phyloP scores from a whole-genome alignment of 2,329 filamentous ascomycete genomes.

The Talaromyces sp. region DNA sequence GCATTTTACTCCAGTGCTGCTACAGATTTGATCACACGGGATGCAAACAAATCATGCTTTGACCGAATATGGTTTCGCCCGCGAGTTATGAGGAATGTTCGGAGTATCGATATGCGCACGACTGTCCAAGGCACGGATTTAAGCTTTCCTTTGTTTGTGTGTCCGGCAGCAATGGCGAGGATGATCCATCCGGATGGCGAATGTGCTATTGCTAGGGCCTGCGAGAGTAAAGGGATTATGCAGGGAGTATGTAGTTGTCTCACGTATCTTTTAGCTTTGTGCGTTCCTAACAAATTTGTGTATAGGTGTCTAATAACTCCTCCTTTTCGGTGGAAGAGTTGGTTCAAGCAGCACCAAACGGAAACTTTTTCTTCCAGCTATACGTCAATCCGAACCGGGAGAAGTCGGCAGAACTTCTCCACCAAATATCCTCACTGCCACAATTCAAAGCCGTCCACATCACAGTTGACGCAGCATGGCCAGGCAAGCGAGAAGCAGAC shows the following conservation, averaged over 20 bases:
- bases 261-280: neutral
- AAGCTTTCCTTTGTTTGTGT: conserved; percentile 57
- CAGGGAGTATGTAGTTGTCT: conserved; percentile 42
- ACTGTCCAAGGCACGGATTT: conserved; percentile 51
- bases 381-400: conserved; percentile 50
- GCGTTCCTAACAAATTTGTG: neutral
- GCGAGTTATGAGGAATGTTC: conserved; percentile 53
- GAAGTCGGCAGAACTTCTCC: conserved; percentile 45
- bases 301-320: conserved; percentile 54
- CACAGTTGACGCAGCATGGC: conserved; percentile 53
- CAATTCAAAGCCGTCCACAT: conserved; percentile 45
- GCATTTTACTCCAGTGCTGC: conserved; percentile 64
- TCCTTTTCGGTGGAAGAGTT: conserved; percentile 55
- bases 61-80: conserved; percentile 55
- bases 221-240: conserved; percentile 47
- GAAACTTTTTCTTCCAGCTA: conserved; percentile 50
- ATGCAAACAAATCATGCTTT: conserved; percentile 52
- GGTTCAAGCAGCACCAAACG: conserved; percentile 33
- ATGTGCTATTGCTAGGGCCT: conserved; percentile 51
- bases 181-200: conserved; percentile 63
- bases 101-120: conserved; percentile 45
- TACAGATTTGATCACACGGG: conserved; percentile 55
- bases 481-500: conserved; percentile 53
- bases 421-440: conserved; percentile 34
- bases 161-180: conserved; percentile 60